Evolutionary conservation across 345 rosid genomes (phyloP), one percentile per base, ranked within the genome.

Genomic region (Pugionium dolabratum): DNA sequence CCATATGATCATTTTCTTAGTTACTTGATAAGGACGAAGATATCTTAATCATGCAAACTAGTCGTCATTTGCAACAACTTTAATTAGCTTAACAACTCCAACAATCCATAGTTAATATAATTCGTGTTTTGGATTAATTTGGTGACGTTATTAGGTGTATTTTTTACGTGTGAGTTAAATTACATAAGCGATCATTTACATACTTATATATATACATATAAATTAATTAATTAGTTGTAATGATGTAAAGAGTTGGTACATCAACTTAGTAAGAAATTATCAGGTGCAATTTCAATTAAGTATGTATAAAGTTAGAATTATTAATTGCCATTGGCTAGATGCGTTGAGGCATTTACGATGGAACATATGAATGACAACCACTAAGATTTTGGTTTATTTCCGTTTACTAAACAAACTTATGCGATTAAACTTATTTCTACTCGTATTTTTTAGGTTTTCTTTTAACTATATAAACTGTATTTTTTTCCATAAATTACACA

Each of bases 271-370:
- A 43, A 51, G 59, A 30, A 25, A 64, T 64, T 29, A 70, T 28
- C 5, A 18, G 34, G 44, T 30, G 30, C 9, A 9, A 48, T 54
- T 54, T 30, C 0, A 10, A 29, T 45, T 54, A 46, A 55, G 4
- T 25, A 42, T 49, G 4, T 1, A 3, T 32, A 26, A 55, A 31
- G 40, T 50, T 41, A 56, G 27, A 52, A 53, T 36, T 37, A 39
- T 49, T 39, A 42, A 2, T 58, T 35, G 34, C 3, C 3, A 2
- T 51, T 65, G 76, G 48, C 66, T 54, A 51, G 62, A 50, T 58
- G 55, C 54, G 29, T 30, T 65, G 61, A 73, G 66, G 45, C 72
- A 66, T 53, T 66, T 36, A 59, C 68, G 63, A 73, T 40, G 58
- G 77, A 11, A 25, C 44, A 44, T 43, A 45, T 59, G 58, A 29